Evolutionary conservation across 2,329 filamentous ascomycete species (phyloP), one percentile per base, ranked within the genome.

Genomic region (Chrysoporthe deuterocubensis): DNA sequence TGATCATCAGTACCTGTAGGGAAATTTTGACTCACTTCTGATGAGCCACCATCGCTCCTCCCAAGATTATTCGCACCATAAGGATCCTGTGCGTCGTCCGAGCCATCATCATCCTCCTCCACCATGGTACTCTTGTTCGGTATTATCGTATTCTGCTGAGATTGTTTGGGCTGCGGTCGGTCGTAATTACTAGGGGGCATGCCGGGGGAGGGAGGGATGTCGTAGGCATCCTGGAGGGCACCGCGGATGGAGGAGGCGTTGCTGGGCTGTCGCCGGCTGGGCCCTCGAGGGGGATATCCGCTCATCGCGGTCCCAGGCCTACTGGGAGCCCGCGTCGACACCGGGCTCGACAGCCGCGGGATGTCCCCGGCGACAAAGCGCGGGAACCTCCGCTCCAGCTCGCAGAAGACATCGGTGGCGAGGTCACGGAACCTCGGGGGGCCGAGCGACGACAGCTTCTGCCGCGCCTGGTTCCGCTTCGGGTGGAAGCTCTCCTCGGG

Each of bases 51-150:
- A 64, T 26, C 34, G 34, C 44, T 50, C 14, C 44, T 58, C 0
- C 7, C 21, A n/a, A 43, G 26, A 32, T 66, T 62, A 43, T 59
- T 64, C 46, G 58, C 52, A 50, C 50, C 65, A 76, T 92, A 92
- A 2, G 87, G 85, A 75, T 90, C 88, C 65, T 84, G 87, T 65
- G 90, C 82, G 69, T 89, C 76, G 61, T 87, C 87, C 18, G 87
- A 85, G 26, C 80, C 85, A 71, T 93, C 92, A 73, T 97, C 94
- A 72, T 97, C 94, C 76, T 98, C 96, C 78, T 99, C 96, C 1
- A 98, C 89, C 90, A 98, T 94, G 0, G 92, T 97, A 75, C 95
- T 97, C 81, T 98, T 99, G 77, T 97, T 98, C 0, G 96, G 96
- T 50, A 98, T 92, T 74, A 98, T 97, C 0, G 94, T 98, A 76